Base-by-base conservation (phyloP, 257 asterid genomes). In the Solanum pennellii region DNA sequence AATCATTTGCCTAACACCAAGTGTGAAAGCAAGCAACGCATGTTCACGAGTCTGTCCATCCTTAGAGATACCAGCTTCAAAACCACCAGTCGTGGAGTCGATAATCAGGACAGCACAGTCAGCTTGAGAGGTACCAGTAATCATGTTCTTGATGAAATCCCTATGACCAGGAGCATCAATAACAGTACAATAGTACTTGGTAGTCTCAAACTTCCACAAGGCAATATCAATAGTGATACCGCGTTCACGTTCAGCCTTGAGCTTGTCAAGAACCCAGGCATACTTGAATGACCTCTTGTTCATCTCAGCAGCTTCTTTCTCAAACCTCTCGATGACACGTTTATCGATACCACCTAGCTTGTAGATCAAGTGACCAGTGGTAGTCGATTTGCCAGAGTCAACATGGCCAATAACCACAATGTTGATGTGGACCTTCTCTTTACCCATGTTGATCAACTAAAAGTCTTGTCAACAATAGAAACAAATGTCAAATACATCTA, bases 151-250 rank as follows among this genome's bases (percentile, higher is more conserved):
- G 90, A 95, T 94, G 12, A 95, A 95, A 86, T 95, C 98, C 83
- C 98, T 95, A 75, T 95, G 98, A 39, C 98, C 98, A 41, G 98
- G 98, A 5, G 98, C 98, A 92, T 95, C 98, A 75, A 95, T 95
- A 85, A 95, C 98, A 2, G 97, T 95, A 93, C 98, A 95, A 91
- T 94, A 95, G 90, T 95, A 95, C 91, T 95, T 95, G 86, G 96
- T 95, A 66, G 98, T 95, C 94, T 95, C 98, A 31, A 95, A 95
- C 91, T 94, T 94, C 98, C 98, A 94, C 93, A 94, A 74, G 85
- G 98, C 98, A 86, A 95, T 95, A 87, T 95, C 97, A 52, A 95
- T 95, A 56, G 98, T 95, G 11, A 95, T 95, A 90, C 97, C 98
- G 87, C 97, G 98, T 65, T 95, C 98, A 27, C 96, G 98, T 92